Evolutionary conservation across 257 asterid genomes (phyloP), one percentile per base, ranked within the genome.

Genomic region (Fraxinus anomala): DNA sequence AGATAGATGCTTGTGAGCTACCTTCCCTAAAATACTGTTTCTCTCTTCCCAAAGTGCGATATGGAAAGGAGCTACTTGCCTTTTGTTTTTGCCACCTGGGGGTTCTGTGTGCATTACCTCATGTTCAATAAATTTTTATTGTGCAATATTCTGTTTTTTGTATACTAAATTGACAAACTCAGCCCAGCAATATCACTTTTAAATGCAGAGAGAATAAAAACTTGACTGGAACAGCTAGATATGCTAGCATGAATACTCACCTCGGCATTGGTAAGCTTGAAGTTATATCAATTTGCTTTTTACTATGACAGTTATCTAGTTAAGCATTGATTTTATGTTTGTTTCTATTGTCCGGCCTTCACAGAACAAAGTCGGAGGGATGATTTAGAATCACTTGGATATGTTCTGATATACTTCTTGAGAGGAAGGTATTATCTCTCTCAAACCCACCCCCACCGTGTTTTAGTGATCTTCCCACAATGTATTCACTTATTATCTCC

Each of bases 181-280:
- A 2, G 26, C 69, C 24, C 33, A 24, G 69, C 9, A 54, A 11
- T 63, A 23, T 2, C 13, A 24, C 36, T 63, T 3, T 26, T 10
- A 24, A 63, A 34, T 68, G 73, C 82, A 79, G 82, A 67, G 82
- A 79, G 51, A 79, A 79, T 28, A 79, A 79, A 73, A 79, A 79
- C 66, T 79, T 79, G 79, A 79, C 82, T 37, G 79, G 82, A 73
- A 73, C 82, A 10, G 82, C 82, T 73, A 73, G 82, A 68, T 79
- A 79, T 63, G 69, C 69, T 63, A 63, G 69, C 69, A 63, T 63
- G 69, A 63, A 63, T 11, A 63, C 69, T 63, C 82, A 79, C 47
- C 82, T 79, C 1, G 82, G 82, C 42, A 79, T 79, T 3, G 82
- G 79, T 79, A 49, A 72, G 79, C 24, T 31, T 79, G 17, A 23